Evolutionary conservation across 192 early-diverging fungal genomes (phyloP).

Genomic region (Backusella sp.): DNA sequence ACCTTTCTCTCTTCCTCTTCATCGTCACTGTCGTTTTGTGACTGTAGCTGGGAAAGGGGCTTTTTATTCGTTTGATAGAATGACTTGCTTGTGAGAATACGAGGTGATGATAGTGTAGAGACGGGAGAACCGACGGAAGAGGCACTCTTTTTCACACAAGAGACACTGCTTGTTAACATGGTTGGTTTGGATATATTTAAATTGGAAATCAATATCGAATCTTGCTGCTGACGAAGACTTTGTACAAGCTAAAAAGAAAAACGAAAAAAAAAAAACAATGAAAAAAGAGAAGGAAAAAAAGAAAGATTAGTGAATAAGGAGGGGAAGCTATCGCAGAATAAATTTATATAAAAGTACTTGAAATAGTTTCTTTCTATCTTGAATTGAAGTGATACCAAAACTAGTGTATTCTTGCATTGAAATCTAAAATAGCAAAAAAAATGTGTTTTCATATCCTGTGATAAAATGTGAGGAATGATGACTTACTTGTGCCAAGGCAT

Average conservation of each 20-base stretch:
- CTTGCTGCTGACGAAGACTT: constrained; percentile 33
- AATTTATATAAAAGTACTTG: constrained; percentile 24
- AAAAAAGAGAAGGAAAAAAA: background rate
- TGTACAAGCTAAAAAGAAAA: constrained; percentile 21
- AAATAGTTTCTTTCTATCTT: constrained; percentile 57
- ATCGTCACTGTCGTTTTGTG: constrained; percentile 12
- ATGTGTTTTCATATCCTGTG: background rate
- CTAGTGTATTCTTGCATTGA: constrained; percentile 76
- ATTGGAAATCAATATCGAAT: constrained; percentile 37
- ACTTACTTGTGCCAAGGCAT: constrained; percentile 58
- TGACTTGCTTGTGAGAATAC: background rate
- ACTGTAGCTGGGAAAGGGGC: background rate
- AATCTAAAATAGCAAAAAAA: constrained; percentile 41
- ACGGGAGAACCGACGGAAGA: background rate
- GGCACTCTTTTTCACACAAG: background rate
- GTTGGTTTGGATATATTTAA: background rate
- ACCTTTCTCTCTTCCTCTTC: constrained; percentile 11
- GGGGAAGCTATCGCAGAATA: background rate
- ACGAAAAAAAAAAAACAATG: background rate
- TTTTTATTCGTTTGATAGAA: background rate
- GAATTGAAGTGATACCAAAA: constrained; percentile 56
- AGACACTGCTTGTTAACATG: constrained; percentile 17
- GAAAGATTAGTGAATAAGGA: background rate
- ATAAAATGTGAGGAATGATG: background rate
- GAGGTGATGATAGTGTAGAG: background rate